Conservation (phyloP, 441 rosid species). For the Syzygium syzygioides region DNA sequence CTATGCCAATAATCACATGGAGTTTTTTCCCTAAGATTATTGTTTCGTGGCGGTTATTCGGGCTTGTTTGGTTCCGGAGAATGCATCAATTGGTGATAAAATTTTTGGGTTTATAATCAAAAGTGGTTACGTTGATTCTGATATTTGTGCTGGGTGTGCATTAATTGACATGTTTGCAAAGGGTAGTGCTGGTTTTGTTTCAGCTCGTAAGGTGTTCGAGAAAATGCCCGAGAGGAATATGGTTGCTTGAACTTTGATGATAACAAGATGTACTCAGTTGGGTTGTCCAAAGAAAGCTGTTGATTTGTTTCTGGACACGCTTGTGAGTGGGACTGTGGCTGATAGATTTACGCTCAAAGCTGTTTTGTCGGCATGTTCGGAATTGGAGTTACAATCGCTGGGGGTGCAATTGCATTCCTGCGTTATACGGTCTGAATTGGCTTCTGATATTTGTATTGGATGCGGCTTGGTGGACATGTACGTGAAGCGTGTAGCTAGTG, state of each 20-base stretch:
- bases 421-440: fast-evolving
- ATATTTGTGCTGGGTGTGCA: not conserved
- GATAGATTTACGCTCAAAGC: not conserved
- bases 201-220: not conserved
- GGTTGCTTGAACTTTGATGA: not conserved
- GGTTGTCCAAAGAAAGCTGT: not conserved
- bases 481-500: not conserved
- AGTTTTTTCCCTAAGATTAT: not conserved
- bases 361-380: not conserved
- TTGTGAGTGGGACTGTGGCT: not conserved
- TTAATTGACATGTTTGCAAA: not conserved
- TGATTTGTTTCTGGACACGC: not conserved
- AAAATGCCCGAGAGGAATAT: too few relatives aligned
- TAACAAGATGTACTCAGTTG: not conserved
- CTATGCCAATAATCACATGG: not conserved
- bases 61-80: not conserved
- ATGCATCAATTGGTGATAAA: not conserved
- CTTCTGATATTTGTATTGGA: not conserved
- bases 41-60: not conserved
- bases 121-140: not conserved
- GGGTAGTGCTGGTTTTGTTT: not conserved
- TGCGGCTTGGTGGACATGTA: not conserved
- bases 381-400: not conserved
- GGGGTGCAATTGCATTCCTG: not conserved
- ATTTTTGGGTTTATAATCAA: not conserved